A percentile compares a stretch with the other conserved stretches of the same genome.
These are phyloP conservation scores for Ascosphaera apis DNA, from an alignment of 2,329 filamentous ascomycete genomes.

Conservation along the genomic window DNA sequence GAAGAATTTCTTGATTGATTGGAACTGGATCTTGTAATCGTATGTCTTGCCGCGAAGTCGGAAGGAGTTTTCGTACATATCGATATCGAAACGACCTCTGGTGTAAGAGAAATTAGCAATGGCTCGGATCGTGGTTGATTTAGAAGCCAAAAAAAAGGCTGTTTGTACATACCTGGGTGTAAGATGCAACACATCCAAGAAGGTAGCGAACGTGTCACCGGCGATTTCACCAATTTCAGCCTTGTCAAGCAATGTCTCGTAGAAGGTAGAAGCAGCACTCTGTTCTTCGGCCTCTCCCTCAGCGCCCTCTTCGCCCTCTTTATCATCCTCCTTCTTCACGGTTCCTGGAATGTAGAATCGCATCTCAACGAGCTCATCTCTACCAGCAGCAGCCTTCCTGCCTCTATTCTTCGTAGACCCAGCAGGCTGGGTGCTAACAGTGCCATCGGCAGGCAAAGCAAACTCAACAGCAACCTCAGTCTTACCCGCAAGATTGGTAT, in stretches of 20 bases:
- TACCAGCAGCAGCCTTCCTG: slow-evolving; percentile 70
- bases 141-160: slow-evolving; percentile 6
- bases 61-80: slow-evolving; percentile 98
- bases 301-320: slow-evolving; percentile 43
- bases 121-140: background rate
- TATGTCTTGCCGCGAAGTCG: slow-evolving; percentile 95
- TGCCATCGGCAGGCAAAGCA: slow-evolving; percentile 46
- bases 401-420: slow-evolving; percentile 50
- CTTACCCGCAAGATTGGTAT: slow-evolving; percentile 91
- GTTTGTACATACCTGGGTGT: slow-evolving; percentile 48
- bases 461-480: slow-evolving; percentile 97
- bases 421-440: slow-evolving; percentile 47
- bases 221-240: slow-evolving; percentile 97
- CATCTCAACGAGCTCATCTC: slow-evolving; percentile 94
- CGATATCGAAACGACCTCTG: slow-evolving; percentile 97
- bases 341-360: slow-evolving; percentile 94
- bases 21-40: slow-evolving; percentile 99
- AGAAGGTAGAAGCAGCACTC: slow-evolving; percentile 91
- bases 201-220: slow-evolving; percentile 94
- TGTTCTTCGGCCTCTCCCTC: slow-evolving; percentile 49
- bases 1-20: slow-evolving; percentile 97
- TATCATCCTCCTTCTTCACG: slow-evolving; percentile 38
- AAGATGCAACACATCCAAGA: slow-evolving; percentile 87
- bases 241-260: slow-evolving; percentile 94
- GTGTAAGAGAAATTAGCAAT: slow-evolving; percentile 8